phyloP scores from a whole-genome alignment of 1,139 yeast genomes.

The Zygotorulaspora mrakii region DNA sequence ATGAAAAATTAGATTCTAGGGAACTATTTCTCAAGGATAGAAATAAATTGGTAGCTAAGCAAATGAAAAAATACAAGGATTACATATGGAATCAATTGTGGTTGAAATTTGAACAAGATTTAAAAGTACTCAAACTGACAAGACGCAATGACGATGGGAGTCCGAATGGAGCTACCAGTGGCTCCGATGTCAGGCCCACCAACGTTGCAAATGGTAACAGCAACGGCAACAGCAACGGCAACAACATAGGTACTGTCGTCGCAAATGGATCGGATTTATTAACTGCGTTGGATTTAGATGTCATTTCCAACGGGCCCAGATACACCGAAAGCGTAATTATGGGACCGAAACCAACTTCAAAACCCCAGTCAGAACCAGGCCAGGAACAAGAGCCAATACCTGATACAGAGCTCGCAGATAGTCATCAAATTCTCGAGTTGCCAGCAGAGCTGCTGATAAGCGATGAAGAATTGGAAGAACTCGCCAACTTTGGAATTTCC shows the following conservation, averaged over 20 bases:
- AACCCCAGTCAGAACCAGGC: no score
- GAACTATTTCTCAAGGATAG: conserved; percentile 30
- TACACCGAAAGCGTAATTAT: conserved; percentile 4
- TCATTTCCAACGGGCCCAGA: conserved; percentile 17
- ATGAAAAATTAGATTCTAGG: conserved; percentile 33
- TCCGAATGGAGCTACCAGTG: background rate
- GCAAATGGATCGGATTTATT: conserved; percentile 7
- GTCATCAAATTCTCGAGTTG: conserved; percentile 23
- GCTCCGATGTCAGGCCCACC: no score
- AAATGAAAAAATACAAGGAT: conserved; percentile 30
- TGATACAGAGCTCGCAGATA: no score
- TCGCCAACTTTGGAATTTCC: conserved; percentile 23
- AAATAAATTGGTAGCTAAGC: conserved; percentile 24
- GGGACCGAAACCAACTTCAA: conserved; percentile 1
- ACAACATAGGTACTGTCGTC: background rate
- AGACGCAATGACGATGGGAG: background rate
- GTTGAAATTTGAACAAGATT: conserved; percentile 31
- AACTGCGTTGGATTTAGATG: conserved; percentile 17
- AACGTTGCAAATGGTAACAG: no score
- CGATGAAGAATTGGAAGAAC: conserved; percentile 24
- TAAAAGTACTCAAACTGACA: conserved; percentile 13
- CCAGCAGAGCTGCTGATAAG: conserved; percentile 31
- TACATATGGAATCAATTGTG: conserved; percentile 31
- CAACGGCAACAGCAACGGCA: background rate
- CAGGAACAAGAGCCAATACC: no score